Base-by-base conservation (phyloP, 2,329 filamentous ascomycete species). In the Aulographum hederae region DNA sequence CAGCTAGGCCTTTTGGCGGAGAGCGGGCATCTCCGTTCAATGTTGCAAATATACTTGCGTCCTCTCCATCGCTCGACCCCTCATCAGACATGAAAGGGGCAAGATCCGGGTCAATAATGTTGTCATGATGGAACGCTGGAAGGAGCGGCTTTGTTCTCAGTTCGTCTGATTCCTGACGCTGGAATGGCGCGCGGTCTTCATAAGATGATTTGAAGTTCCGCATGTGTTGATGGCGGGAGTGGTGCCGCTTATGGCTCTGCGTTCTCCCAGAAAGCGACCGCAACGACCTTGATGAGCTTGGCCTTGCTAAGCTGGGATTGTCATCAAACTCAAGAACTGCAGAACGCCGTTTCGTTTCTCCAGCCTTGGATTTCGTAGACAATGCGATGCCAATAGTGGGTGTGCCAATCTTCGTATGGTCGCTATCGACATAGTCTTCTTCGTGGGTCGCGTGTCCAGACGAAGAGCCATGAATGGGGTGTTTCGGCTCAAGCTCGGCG, bases 61-160 rank as follows among this genome's bases (percentile, higher is more conserved):
- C 80, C 41, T 98, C 85, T 43, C 93, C 85, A 23, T 79, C 86
- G 44, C 82, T 94, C 2, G 85, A 93, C 30, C 80, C 84, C 42
- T 80, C 75, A 48, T 98, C 89, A 5, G 89, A 98, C 64, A 98
- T 78, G 54, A 91, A 98, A 20, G 82, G 79, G 4, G 85, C 86
- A 33, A 98, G 61, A 46, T 98, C 89, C 1, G 89, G 89, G 48
- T 98, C 89, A 42, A 98, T 95, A 42, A 98, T 93, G 47, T 89
- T 95, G 58, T 98, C 89, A 46, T 89, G 84, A 50, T 98, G 89
- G 43, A 98, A 95, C n/a, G 84, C 84, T 12, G 85, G 77, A 21
- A 93, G 65, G 26, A 73, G 19, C 12, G 27, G 71, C 5, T 73
- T 76, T 39, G 67, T 71, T 3, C 64, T 58, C 30, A 65, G 57